Conservation (phyloP, 176 grass and related monocot species). For the Avena atlantica region DNA sequence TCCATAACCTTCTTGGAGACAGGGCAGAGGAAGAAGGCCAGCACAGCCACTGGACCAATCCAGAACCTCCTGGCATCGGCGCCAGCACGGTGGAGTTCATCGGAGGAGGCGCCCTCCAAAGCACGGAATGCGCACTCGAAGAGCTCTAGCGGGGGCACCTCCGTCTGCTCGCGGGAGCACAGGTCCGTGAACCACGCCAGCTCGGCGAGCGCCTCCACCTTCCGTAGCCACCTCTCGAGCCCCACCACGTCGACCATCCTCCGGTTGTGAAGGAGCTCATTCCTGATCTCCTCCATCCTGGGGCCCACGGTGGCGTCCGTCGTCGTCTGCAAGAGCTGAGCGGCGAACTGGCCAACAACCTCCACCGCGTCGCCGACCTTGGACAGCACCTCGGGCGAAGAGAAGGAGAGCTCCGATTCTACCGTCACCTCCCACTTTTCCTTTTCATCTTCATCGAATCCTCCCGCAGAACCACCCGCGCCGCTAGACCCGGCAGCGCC, state of each 20-base stretch:
- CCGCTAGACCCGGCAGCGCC: background rate
- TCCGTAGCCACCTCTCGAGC: slow-evolving; percentile 53
- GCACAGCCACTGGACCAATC: slow-evolving; percentile 34
- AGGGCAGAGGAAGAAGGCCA: slow-evolving; percentile 53
- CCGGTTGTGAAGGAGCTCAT: slow-evolving; percentile 20
- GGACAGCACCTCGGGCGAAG: background rate
- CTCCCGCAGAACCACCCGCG: background rate
- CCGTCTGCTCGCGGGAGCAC: slow-evolving; percentile 33
- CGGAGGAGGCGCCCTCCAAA: slow-evolving; percentile 9
- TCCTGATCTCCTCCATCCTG: slow-evolving; percentile 38
- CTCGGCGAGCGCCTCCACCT: slow-evolving; percentile 39
- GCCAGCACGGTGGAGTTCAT: slow-evolving; percentile 42
- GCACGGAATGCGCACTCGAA: slow-evolving; percentile 55
- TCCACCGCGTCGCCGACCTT: background rate
- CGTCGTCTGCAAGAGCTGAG: slow-evolving; percentile 22
- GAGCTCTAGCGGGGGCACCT: slow-evolving; percentile 33
- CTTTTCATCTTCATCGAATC: background rate
- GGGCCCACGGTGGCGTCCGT: no score
- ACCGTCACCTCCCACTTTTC: background rate
- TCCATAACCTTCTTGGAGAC: slow-evolving; percentile 54
- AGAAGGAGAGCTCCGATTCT: slow-evolving; percentile 48
- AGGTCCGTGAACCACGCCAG: slow-evolving; percentile 53
- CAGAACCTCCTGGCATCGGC: slow-evolving; percentile 38
- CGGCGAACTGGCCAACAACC: slow-evolving; percentile 27
- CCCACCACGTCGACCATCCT: slow-evolving; percentile 37